Base-by-base conservation (phyloP, 2,329 filamentous ascomycete genomes). In the Graphilbum sp. region DNA sequence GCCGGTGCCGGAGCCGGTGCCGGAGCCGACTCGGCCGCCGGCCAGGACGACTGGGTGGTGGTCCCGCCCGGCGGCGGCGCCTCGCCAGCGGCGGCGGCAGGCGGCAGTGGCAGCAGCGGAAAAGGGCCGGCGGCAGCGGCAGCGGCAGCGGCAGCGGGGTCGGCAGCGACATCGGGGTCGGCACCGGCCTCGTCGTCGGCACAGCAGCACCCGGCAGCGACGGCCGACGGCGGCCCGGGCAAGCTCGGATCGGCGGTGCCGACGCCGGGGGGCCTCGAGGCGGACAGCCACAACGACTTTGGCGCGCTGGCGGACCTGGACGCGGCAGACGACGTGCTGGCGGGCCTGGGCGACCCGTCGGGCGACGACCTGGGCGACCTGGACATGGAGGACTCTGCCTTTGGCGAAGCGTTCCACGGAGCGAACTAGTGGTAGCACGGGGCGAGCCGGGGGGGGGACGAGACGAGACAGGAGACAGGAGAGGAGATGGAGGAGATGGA, bases 361-460 rank as follows among this genome's bases (percentile, higher is more conserved):
- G 32, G 70, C 71, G n/a, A 64, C 68, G 48, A 79, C 67, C 45
- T 79, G 75, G 35, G 74, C 73, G 30, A 77, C 67, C 54, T 77
- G 60, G 79, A 78, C 45, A 69, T 85, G 62, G 79, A 84, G 34
- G 79, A 86, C 50, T 84, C 78, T 27, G 83, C 81, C 2, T 90
- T 90, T 59, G 83, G 81, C 3, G 81, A 90, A 48, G 83, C 83
- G 1, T 84, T 88, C 57, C 80, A 86, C 48, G 72, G 69, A 5
- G 68, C 56, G 16, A 51, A 48, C 16, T 25, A 18, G 29, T 13
- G 3, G 24, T 32, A 32, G 15, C 7, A 30, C 27, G 9, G 23
- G 12, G 23, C 12, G 23, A 12, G 23, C 7, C 23, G 7, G 23
- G 12, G 23, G 23, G 12, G 7, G 23, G 23, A 7, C 23, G 7